Percentiles rank a stretch among this genome's conserved stretches.
Evolutionary conservation across 345 rosid species (phyloP).

Genomic region (Dimocarpus longan): DNA sequence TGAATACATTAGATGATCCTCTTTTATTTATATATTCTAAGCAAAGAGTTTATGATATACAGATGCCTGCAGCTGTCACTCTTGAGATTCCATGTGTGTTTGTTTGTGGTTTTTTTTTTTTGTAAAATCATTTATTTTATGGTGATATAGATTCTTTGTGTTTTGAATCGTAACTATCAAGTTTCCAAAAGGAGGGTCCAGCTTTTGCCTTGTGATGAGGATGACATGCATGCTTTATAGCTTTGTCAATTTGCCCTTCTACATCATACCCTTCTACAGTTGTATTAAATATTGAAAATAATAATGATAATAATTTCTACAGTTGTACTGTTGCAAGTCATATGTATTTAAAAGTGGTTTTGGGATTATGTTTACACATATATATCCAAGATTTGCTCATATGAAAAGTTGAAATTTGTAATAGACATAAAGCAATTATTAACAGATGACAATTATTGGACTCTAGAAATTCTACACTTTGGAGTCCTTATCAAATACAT

Average conservation of each 20-base stretch:
- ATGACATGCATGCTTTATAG: neutral
- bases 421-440: conserved; percentile 19
- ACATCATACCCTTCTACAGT: neutral
- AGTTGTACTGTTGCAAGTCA: neutral
- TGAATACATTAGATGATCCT: too few relatives aligned
- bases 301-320: neutral
- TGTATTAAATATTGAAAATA: neutral
- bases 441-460: conserved; percentile 15
- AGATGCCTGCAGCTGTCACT: neutral
- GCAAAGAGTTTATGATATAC: neutral
- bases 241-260: neutral
- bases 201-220: conserved; percentile 5
- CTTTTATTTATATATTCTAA: neutral
- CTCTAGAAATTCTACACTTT: neutral
- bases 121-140: too few relatives aligned
- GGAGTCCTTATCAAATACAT: conserved; percentile 26
- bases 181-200: conserved; percentile 3
- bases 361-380: neutral
- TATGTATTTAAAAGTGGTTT: too few relatives aligned
- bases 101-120: too few relatives aligned
- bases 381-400: neutral
- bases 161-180: neutral
- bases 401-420: conserved; percentile 17
- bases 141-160: neutral
- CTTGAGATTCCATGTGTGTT: neutral